phyloP scores from a whole-genome alignment of 176 grass and related monocot genomes.

The Bonia amplexicaulis region DNA sequence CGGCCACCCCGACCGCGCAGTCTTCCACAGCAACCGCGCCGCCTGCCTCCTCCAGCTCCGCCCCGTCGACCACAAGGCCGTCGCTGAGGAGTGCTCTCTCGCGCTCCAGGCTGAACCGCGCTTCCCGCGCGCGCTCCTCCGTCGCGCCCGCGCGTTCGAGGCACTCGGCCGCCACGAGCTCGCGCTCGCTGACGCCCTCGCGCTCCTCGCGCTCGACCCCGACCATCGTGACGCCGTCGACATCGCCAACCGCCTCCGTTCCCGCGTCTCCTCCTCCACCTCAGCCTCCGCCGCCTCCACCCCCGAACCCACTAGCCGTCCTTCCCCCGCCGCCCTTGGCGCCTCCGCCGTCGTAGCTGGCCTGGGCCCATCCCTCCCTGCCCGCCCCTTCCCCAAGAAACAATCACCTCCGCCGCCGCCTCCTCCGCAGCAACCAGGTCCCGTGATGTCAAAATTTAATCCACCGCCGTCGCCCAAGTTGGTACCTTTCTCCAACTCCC shows the following conservation, averaged over 20 bases:
- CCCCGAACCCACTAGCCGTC: conserved; percentile 49
- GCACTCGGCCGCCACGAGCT: conserved; percentile 72
- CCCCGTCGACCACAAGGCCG: conserved; percentile 74
- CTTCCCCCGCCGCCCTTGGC: conserved; percentile 82
- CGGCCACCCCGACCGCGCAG: conserved; percentile 71
- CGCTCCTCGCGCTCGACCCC: conserved; percentile 66
- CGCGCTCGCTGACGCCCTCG: conserved; percentile 75
- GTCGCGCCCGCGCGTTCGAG: conserved; percentile 82
- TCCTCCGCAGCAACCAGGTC: conserved; percentile 24
- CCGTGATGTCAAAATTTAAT: conserved; percentile 24
- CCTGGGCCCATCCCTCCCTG: conserved; percentile 75
- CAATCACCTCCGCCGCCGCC: conserved; percentile 28
- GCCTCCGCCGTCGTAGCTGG: conserved; percentile 85
- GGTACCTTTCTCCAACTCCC: conserved; percentile 36
- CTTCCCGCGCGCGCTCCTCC: conserved; percentile 88
- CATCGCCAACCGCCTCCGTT: conserved; percentile 44
- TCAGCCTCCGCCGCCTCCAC: not conserved
- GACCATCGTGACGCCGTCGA: conserved; percentile 63
- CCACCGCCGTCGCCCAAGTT: conserved; percentile 31
- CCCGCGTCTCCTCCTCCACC: conserved; percentile 7
- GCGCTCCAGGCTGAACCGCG: conserved; percentile 81
- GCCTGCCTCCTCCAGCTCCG: conserved; percentile 95
- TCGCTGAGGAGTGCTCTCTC: conserved; percentile 84
- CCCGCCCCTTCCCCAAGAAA: conserved; percentile 71
- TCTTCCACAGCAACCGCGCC: conserved; percentile 96